phyloP scores from a whole-genome alignment of 192 early-diverging fungal species.

The Coemansia sp. region DNA sequence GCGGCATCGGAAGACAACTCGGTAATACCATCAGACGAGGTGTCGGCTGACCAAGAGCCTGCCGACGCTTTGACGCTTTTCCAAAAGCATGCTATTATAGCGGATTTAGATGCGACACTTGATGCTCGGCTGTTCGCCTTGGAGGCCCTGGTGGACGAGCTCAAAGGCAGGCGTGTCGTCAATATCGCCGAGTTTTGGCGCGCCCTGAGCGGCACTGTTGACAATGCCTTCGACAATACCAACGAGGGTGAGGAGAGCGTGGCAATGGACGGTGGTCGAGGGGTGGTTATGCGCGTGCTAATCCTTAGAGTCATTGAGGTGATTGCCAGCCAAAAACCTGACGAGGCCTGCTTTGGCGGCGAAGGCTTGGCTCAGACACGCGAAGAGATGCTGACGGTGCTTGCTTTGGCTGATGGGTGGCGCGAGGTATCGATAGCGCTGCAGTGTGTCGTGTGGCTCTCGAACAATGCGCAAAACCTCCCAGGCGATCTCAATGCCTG shows the following conservation, averaged over 20 bases:
- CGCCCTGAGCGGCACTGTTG: conserved; percentile 29
- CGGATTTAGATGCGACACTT: conserved; percentile 18
- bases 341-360: conserved; percentile 18
- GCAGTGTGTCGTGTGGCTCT: conserved; percentile 38
- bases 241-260: background rate
- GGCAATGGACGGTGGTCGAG: background rate
- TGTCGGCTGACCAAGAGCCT: background rate
- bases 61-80: conserved; percentile 39
- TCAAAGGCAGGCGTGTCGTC: conserved; percentile 15
- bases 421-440: conserved; percentile 32
- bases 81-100: conserved; percentile 7
- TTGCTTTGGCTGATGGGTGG: conserved; percentile 29
- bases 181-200: conserved; percentile 40
- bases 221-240: conserved; percentile 23
- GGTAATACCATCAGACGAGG: conserved; percentile 4
- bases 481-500: conserved; percentile 15
- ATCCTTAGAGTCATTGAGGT: conserved; percentile 25
- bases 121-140: conserved; percentile 34
- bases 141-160: conserved; percentile 14
- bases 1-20: background rate
- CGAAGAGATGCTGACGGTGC: conserved; percentile 27
- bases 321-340: conserved; percentile 20
- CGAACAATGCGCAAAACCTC: conserved; percentile 25
- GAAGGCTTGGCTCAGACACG: conserved; percentile 17
- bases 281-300: conserved; percentile 17